Percentiles rank a stretch among this genome's conserved stretches.
Conservation (phyloP, 257 asterid species). For the Echites panduratus region DNA sequence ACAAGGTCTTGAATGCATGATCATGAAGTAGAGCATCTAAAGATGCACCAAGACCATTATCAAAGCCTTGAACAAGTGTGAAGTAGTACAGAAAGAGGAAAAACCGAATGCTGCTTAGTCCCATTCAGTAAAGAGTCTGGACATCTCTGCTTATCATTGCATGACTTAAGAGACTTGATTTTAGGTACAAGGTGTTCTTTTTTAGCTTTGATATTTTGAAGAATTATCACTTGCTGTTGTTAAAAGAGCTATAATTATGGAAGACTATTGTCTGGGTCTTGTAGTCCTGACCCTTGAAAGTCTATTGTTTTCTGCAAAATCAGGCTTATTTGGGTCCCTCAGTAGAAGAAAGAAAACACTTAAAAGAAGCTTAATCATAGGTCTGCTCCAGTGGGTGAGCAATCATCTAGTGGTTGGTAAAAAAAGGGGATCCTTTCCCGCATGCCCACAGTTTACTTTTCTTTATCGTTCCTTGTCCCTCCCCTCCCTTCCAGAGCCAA, state of each 20-base stretch:
- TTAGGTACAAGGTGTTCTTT: neutral
- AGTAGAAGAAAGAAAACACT: neutral
- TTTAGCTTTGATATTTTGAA: neutral
- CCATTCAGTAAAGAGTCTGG: slow-evolving; percentile 22
- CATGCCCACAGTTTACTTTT: slow-evolving; percentile 17
- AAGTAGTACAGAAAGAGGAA: slow-evolving; percentile 29
- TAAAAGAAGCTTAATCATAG: slow-evolving; percentile 14
- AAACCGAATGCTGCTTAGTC: slow-evolving; percentile 16
- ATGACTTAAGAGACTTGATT: neutral
- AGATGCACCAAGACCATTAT: slow-evolving; percentile 30
- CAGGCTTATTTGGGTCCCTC: slow-evolving; percentile 25
- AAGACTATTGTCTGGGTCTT: neutral
- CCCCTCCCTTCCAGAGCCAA: slow-evolving; percentile 2
- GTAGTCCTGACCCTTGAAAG: neutral
- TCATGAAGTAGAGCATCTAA: slow-evolving; percentile 52
- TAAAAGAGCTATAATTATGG: neutral
- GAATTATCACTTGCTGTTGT: neutral
- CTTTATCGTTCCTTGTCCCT: neutral
- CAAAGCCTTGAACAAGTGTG: slow-evolving; percentile 25
- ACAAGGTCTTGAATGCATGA: slow-evolving; percentile 45
- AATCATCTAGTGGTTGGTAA: slow-evolving; percentile 15
- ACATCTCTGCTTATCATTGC: slow-evolving; percentile 6
- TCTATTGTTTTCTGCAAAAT: slow-evolving; percentile 2
- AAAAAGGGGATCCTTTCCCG: slow-evolving; percentile 4
- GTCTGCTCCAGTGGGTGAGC: slow-evolving; percentile 9